Evolutionary conservation across 2,329 filamentous ascomycete species (phyloP).

Genomic region (Colletotrichum tropicale): DNA sequence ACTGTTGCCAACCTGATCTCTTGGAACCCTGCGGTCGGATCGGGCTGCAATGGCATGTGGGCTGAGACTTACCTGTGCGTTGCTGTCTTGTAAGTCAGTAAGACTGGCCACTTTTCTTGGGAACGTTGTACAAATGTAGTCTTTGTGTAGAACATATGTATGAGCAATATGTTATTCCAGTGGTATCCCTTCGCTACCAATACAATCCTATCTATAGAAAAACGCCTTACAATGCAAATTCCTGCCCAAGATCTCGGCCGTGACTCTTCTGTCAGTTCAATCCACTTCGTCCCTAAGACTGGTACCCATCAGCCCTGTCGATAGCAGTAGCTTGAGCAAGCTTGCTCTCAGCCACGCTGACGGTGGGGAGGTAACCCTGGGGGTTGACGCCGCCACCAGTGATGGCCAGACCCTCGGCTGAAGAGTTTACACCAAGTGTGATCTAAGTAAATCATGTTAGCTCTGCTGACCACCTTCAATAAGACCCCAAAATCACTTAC

Average conservation of each 20-base stretch:
- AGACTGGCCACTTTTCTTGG: background rate
- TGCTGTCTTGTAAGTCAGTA: background rate
- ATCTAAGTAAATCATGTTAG: conserved; percentile 26
- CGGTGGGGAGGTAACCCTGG: background rate
- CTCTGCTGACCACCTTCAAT: background rate
- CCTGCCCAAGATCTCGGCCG: background rate
- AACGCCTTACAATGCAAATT: background rate
- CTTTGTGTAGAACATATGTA: background rate
- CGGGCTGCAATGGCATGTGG: background rate
- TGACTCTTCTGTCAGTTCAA: background rate
- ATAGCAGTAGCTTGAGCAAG: background rate
- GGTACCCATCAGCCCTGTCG: background rate
- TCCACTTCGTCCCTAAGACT: background rate
- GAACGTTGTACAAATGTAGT: background rate
- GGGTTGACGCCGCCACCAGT: background rate
- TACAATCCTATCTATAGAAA: background rate
- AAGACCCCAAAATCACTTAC: background rate
- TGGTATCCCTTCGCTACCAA: background rate
- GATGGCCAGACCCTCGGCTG: background rate
- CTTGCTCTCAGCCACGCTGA: background rate
- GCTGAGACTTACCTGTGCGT: background rate
- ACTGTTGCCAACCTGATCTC: background rate
- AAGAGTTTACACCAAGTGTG: conserved; percentile 41
- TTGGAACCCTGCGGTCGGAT: conserved; percentile 2
- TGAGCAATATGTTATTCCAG: background rate